These are phyloP conservation scores for Dalbergia cochinchinensis DNA, from an alignment of 306 rosid species.

Conservation along the genomic window DNA sequence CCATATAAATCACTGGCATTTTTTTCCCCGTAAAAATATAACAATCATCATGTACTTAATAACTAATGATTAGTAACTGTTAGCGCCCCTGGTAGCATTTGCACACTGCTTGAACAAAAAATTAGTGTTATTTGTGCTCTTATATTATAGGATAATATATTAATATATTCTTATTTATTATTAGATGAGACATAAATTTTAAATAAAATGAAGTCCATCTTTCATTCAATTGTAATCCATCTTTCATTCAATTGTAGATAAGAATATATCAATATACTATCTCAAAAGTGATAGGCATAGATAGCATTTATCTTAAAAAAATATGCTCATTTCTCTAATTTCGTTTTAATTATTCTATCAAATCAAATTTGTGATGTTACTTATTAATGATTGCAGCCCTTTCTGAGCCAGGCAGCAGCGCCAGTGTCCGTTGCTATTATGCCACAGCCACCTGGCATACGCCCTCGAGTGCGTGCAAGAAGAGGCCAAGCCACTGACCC, in stretches of 20 bases:
- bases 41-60: too few species aligned
- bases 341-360: not conserved
- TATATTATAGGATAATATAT: too few species aligned
- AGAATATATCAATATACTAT: too few species aligned
- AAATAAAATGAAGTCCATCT: too few species aligned
- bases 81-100: not conserved
- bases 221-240: too few species aligned
- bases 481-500: conserved; percentile 99
- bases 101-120: not conserved
- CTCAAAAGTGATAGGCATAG: too few species aligned
- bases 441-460: conserved; percentile 72
- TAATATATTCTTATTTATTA: too few species aligned
- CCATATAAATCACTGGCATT: not conserved
- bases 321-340: conserved; percentile 6
- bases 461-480: conserved; percentile 95
- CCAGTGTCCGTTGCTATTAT: conserved; percentile 48
- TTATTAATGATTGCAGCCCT: conserved; percentile 49
- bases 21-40: not conserved
- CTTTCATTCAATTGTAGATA: too few species aligned
- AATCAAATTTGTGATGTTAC: conserved; percentile 20
- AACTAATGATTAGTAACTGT: not conserved
- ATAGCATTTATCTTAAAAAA: not conserved
- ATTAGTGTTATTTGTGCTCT: too few species aligned
- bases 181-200: too few species aligned
- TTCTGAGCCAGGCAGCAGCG: conserved; percentile 64